Conservation (phyloP, 305 asterid genomes). For the Fraxinus platypoda region DNA sequence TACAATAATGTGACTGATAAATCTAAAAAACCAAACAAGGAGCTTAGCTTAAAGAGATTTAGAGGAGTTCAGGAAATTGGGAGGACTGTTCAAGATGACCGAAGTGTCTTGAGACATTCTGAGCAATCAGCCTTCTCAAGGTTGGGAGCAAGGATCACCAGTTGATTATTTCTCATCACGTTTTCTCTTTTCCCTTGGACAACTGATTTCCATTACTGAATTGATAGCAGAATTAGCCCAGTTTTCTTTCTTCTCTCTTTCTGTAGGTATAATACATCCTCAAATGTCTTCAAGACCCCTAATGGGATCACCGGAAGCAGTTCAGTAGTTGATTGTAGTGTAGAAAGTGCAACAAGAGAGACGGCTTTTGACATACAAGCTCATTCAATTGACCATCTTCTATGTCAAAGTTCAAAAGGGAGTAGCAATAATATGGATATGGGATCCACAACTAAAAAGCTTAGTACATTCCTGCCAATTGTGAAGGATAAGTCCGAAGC, state of each 20-base stretch:
- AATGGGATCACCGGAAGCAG: slow-evolving; percentile 38
- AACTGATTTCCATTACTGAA: not conserved
- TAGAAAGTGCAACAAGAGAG: slow-evolving; percentile 49
- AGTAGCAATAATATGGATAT: slow-evolving; percentile 51
- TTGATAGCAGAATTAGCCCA: slow-evolving; percentile 12
- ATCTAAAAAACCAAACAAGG: slow-evolving; percentile 39
- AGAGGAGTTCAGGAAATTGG: slow-evolving; percentile 52
- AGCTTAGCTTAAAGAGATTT: slow-evolving; percentile 61
- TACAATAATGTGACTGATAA: slow-evolving; percentile 31
- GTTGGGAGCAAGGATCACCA: slow-evolving; percentile 34
- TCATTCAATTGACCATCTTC: slow-evolving; percentile 31
- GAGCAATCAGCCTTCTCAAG: slow-evolving; percentile 87
- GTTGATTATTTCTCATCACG: not conserved
- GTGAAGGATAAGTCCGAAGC: slow-evolving; percentile 49
- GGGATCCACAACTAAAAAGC: slow-evolving; percentile 62
- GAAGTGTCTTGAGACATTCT: slow-evolving; percentile 55
- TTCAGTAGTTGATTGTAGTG: slow-evolving; percentile 42
- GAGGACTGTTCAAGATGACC: slow-evolving; percentile 47
- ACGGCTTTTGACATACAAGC: slow-evolving; percentile 34
- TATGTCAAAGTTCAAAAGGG: slow-evolving; percentile 45
- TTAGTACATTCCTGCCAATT: slow-evolving; percentile 25
- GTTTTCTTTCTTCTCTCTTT: slow-evolving; percentile 25
- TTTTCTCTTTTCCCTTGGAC: slow-evolving; percentile 15
- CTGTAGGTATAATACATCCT: slow-evolving; percentile 67
- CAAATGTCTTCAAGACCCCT: slow-evolving; percentile 51